Evolutionary conservation across 805 yeast species (phyloP).

Genomic region (Saccharomycopsis sp.): DNA sequence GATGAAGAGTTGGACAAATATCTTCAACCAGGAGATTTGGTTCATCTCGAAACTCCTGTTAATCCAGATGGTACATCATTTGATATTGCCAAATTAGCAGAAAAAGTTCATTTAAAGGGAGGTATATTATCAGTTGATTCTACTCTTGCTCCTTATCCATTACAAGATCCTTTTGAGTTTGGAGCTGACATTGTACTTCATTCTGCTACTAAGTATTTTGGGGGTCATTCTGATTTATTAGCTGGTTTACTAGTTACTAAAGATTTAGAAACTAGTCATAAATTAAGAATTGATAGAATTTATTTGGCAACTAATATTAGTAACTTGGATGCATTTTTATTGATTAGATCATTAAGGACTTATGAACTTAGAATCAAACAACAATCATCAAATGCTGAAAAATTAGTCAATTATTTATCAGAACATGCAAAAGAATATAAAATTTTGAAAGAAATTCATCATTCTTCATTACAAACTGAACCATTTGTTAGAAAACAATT

Average conservation of each 20-base stretch:
- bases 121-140: constrained; percentile 69
- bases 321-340: constrained; percentile 62
- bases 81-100: constrained; percentile 54
- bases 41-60: constrained; percentile 82
- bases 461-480: constrained; percentile 71
- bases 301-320: constrained; percentile 72
- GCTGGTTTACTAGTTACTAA: constrained; percentile 75
- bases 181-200: constrained; percentile 90
- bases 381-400: constrained; percentile 55
- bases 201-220: constrained; percentile 88
- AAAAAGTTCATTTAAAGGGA: constrained; percentile 66
- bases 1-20: constrained; percentile 38
- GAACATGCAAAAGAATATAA: constrained; percentile 39
- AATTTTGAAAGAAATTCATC: constrained; percentile 43
- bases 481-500: constrained; percentile 55
- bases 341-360: constrained; percentile 74
- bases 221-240: constrained; percentile 88
- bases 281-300: constrained; percentile 52
- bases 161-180: constrained; percentile 67
- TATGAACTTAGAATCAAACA: constrained; percentile 57
- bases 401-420: constrained; percentile 47
- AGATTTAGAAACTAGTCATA: constrained; percentile 33
- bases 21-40: constrained; percentile 52
- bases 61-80: constrained; percentile 69
- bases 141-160: constrained; percentile 91